Percentiles rank a stretch among this genome's conserved stretches.
Conservation (phyloP, 2,329 filamentous ascomycete species). For the Lecanosticta acicola region DNA sequence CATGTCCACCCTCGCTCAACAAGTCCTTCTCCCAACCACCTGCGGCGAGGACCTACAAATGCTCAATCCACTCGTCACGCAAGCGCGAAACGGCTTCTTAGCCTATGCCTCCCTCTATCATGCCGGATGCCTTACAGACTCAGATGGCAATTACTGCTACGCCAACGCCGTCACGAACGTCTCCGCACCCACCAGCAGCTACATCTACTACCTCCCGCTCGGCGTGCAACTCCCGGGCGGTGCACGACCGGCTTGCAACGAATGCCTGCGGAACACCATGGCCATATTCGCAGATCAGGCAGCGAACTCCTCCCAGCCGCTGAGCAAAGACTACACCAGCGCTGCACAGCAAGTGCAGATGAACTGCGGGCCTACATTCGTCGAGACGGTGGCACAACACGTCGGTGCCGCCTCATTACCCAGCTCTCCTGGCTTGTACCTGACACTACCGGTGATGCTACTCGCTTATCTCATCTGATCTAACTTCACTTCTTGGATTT, state of each 20-base stretch:
- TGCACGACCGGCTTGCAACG: constrained; percentile 66
- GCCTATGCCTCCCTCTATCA: constrained; percentile 74
- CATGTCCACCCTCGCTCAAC: constrained; percentile 59
- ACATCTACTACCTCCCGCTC: constrained; percentile 80
- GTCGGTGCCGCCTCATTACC: background rate
- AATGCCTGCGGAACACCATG: constrained; percentile 77
- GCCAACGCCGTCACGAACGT: constrained; percentile 76
- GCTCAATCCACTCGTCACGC: constrained; percentile 63
- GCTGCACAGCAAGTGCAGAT: constrained; percentile 71
- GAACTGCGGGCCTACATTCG: constrained; percentile 52
- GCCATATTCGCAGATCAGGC: constrained; percentile 67
- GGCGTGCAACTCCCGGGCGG: constrained; percentile 64
- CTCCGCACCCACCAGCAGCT: constrained; percentile 63
- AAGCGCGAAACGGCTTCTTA: constrained; percentile 69
- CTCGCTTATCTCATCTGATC: constrained; percentile 1
- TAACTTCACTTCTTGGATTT: constrained; percentile 6
- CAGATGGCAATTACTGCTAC: constrained; percentile 59
- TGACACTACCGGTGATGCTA: constrained; percentile 2
- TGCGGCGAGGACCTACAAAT: constrained; percentile 66
- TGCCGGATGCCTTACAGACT: constrained; percentile 70
- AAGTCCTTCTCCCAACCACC: constrained; percentile 57
- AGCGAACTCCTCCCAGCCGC: constrained; percentile 57
- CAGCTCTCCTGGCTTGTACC: background rate
- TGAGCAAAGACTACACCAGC: constrained; percentile 62
- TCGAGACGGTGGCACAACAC: constrained; percentile 13